Percentiles rank a stretch among this genome's conserved stretches.
Conservation (phyloP, 306 rosid genomes). For the Phaseolus lunatus region DNA sequence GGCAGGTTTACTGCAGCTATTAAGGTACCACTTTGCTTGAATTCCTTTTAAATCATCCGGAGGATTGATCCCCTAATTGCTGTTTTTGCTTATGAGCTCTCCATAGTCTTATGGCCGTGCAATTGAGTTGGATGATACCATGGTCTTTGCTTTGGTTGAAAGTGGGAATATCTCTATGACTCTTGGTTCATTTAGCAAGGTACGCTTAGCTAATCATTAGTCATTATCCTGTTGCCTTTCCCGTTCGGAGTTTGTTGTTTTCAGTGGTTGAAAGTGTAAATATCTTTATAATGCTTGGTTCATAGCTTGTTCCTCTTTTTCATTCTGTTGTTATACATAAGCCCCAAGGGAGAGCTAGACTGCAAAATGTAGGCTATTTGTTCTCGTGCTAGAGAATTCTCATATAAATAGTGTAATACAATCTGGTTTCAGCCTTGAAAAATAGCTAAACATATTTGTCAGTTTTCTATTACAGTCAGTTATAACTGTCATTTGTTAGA, state of each 20-base stretch:
- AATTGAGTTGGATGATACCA: slow-evolving; percentile 71
- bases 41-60: slow-evolving; percentile 21
- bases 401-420: no score
- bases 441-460: not conserved
- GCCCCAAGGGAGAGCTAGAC: not conserved
- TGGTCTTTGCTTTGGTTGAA: slow-evolving; percentile 77
- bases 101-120: slow-evolving; percentile 88
- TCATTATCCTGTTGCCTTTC: slow-evolving; percentile 11
- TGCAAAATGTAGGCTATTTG: not conserved
- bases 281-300: no score
- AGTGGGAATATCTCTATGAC: slow-evolving; percentile 81
- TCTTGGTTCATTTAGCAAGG: slow-evolving; percentile 81
- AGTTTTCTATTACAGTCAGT: not conserved
- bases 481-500: not conserved
- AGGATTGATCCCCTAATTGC: slow-evolving; percentile 20
- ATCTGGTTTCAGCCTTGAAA: not conserved
- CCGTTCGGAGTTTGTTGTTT: not conserved
- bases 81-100: slow-evolving; percentile 44
- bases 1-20: slow-evolving; percentile 93
- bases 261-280: slow-evolving; percentile 2
- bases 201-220: slow-evolving; percentile 41
- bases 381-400: not conserved
- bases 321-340: not conserved
- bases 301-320: not conserved
- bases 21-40: slow-evolving; percentile 60